Conservation (phyloP, 169 alveolate genomes). For the Toxoplasma gondii region DNA sequence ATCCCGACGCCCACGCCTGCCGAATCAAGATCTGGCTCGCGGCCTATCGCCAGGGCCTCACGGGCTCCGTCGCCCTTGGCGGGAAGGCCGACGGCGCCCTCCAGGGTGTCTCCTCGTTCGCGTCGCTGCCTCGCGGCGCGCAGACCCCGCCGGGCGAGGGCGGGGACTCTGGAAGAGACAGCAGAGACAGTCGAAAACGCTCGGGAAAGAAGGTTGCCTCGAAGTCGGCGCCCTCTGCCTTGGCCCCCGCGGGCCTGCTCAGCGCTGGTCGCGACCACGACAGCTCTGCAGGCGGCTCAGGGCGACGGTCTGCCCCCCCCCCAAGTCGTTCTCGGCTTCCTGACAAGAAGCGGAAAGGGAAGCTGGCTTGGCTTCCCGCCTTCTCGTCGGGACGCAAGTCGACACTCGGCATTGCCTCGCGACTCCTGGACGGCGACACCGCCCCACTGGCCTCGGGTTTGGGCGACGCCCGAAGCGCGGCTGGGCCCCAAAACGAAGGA, state of each 20-base stretch:
- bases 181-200: neutral
- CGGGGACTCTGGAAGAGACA: conserved; percentile 15
- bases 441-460: neutral
- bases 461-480: neutral
- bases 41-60: conserved; percentile 58
- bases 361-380: no score
- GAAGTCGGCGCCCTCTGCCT: neutral
- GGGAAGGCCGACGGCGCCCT: neutral
- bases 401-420: neutral
- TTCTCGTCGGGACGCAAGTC: no score
- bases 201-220: neutral
- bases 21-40: conserved; percentile 74
- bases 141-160: neutral
- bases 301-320: no score
- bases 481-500: neutral
- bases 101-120: neutral
- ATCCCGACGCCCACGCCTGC: conserved; percentile 80
- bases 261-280: neutral
- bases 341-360: neutral
- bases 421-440: neutral
- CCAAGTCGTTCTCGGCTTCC: neutral
- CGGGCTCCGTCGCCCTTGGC: conserved; percentile 9
- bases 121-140: no score
- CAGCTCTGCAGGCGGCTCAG: no score
- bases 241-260: neutral